These are phyloP conservation scores for Chlorophyllum brunneum DNA, from an alignment of 768 basidiomycete genomes.

Conservation along the genomic window DNA sequence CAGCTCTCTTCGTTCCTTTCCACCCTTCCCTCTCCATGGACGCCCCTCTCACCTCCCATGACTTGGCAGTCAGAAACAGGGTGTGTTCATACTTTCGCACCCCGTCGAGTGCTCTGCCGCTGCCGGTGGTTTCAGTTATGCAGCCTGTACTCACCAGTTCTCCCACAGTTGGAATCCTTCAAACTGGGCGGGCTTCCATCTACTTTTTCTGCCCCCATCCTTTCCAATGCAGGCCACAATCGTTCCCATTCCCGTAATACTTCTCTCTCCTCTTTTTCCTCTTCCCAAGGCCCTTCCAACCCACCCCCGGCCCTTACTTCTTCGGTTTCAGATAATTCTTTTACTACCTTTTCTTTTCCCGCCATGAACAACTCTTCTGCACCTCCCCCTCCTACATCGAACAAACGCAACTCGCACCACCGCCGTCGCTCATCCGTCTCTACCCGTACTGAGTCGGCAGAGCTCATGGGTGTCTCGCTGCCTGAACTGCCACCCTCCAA, in stretches of 20 bases:
- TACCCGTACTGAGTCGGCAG: constrained; percentile 85
- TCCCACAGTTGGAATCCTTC: constrained; percentile 65
- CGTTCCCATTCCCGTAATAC: constrained; percentile 38
- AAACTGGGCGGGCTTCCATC: constrained; percentile 54
- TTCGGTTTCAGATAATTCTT: constrained; percentile 8
- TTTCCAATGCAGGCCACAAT: constrained; percentile 47
- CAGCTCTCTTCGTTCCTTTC: constrained; percentile 31
- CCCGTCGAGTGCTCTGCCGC: not conserved
- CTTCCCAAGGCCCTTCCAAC: constrained; percentile 27
- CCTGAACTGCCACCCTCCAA: constrained; percentile 59
- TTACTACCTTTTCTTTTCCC: constrained; percentile 19
- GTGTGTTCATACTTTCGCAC: constrained; percentile 22
- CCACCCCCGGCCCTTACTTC: constrained; percentile 25
- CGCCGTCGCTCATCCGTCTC: constrained; percentile 84
- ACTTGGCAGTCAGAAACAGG: constrained; percentile 37
- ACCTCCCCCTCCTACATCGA: constrained; percentile 29
- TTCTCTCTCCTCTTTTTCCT: constrained; percentile 37
- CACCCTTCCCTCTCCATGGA: constrained; percentile 16
- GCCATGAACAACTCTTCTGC: constrained; percentile 20
- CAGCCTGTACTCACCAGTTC: not conserved
- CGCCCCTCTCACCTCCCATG: constrained; percentile 23
- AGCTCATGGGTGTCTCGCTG: constrained; percentile 81
- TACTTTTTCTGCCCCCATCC: constrained; percentile 26
- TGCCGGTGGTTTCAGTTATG: too few relatives aligned
- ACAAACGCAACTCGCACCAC: constrained; percentile 76